phyloP scores from a whole-genome alignment of 2,329 filamentous ascomycete genomes.

The Botrytis medusae region DNA sequence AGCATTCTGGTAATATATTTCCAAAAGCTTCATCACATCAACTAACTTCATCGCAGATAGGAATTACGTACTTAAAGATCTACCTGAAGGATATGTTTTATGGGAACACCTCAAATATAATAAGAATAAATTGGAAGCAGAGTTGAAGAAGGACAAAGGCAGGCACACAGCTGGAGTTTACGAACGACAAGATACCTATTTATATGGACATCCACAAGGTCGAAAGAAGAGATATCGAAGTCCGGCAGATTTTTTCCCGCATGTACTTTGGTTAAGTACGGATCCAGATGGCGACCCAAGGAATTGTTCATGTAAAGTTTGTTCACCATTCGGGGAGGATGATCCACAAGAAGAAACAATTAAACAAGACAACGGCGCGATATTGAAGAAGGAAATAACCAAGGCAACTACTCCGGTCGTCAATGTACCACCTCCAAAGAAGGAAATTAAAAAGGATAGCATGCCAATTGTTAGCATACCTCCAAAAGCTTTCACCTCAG shows the following conservation, averaged over 20 bases:
- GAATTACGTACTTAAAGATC: conserved; percentile 51
- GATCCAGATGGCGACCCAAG: conserved; percentile 51
- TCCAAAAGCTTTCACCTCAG: not conserved
- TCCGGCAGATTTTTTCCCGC: conserved; percentile 59
- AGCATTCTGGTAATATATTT: conserved; percentile 26
- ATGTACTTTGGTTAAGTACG: conserved; percentile 56
- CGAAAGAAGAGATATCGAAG: conserved; percentile 58
- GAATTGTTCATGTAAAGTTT: conserved; percentile 59
- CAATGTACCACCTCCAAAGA: conserved; percentile 19
- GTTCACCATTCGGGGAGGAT: conserved; percentile 50
- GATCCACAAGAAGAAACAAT: conserved; percentile 40
- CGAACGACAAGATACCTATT: conserved; percentile 58
- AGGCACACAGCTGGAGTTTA: conserved; percentile 47
- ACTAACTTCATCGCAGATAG: conserved; percentile 35
- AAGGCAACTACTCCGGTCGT: not conserved
- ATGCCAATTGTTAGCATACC: conserved; percentile 14
- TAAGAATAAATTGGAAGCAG: conserved; percentile 43
- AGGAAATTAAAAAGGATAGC: conserved; percentile 23
- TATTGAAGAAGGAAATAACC: conserved; percentile 27
- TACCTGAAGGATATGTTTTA: conserved; percentile 57
- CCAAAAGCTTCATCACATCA: not conserved
- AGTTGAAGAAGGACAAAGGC: conserved; percentile 45
- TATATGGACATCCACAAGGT: conserved; percentile 59
- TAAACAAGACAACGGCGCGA: conserved; percentile 27
- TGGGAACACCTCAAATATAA: conserved; percentile 58